Evolutionary conservation across 768 basidiomycete species (phyloP), one percentile per base, ranked within the genome.

Genomic region (Suillus fuscotomentosus): DNA sequence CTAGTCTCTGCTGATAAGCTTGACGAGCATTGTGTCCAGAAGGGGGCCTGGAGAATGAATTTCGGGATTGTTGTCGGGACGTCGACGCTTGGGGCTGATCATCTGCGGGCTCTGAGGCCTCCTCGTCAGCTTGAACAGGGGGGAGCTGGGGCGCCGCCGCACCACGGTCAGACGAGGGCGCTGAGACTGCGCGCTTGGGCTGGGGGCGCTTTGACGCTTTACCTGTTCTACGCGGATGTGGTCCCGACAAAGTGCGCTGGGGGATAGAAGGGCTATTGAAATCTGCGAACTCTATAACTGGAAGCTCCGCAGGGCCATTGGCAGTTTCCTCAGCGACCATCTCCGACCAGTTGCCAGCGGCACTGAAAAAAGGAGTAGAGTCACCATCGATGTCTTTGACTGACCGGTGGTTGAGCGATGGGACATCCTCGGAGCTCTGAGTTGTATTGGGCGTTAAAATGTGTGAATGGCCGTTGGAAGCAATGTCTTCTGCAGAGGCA

Each of bases 271-370:
- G 69, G n/a, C 68, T 66, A 48, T 73, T 74, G 50, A 86, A 74
- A 63, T 94, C 89, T 60, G 86, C 82, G 71, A 94, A 95, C 64
- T 93, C 90, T 68, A 94, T 88, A 69, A 94, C 88, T 42, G 92
- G 93, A 9, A 94, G 81, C 34, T 87, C 85, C 9, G 84, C 85
- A 55, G 85, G 79, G 22, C 87, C 89, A 66, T 87, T 83, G n/a
- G 77, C 78, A 51, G 76, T 83, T 76, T 91, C 89, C 65, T 88
- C 88, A 20, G 88, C 82, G n/a, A 93, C 90, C 87, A 93, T 90
- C 72, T 94, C 91, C 11, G 91, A 90, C 92, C 92, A 94, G 69
- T 85, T 83, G 17, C 83, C 82, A 31, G 79, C 57, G 38, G 82
- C 73, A 6, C 83, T 77, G 67, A 89, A 88, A 73, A 91, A 88